A percentile compares a stretch with the other conserved stretches of the same genome.
These are phyloP conservation scores for Sphaerostilbella broomeana DNA, from an alignment of 2,329 filamentous ascomycete species.

Conservation along the genomic window DNA sequence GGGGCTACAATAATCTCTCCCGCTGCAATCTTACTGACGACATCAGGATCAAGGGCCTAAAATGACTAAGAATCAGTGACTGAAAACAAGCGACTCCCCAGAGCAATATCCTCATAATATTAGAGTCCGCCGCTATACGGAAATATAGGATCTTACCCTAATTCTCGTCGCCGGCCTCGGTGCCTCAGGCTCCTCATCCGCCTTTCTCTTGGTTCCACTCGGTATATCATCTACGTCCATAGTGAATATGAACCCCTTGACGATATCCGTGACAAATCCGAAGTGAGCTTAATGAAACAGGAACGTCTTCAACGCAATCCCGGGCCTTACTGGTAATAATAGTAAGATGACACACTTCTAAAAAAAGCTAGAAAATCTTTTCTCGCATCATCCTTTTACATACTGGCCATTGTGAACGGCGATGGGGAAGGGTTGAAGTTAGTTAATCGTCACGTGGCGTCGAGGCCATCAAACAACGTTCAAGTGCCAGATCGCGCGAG, in stretches of 20 bases:
- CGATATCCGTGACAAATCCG: no score
- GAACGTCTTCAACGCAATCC: no score
- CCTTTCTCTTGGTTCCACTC: constrained; percentile 44
- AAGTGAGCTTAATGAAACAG: no score
- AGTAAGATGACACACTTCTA: no score
- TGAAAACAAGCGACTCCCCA: not conserved
- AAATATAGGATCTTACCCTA: constrained; percentile 34
- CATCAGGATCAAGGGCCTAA: constrained; percentile 79
- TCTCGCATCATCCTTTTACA: no score
- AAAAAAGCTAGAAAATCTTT: no score
- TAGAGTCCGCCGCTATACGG: no score
- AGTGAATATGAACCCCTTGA: constrained; percentile 21
- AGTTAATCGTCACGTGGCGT: not conserved
- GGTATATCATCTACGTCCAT: constrained; percentile 38
- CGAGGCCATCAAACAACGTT: not conserved
- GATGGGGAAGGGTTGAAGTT: no score
- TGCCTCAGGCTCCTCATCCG: constrained; percentile 31
- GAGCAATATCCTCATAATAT: no score
- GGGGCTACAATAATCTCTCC: constrained; percentile 98
- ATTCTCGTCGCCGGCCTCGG: constrained; percentile 41
- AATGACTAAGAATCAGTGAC: not conserved
- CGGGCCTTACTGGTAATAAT: no score
- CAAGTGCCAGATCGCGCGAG: constrained; percentile 8
- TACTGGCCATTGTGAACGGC: no score
- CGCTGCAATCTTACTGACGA: constrained; percentile 97